These are phyloP conservation scores for Anethum foeniculum DNA, from an alignment of 140 eudicot species.

Conservation along the genomic window DNA sequence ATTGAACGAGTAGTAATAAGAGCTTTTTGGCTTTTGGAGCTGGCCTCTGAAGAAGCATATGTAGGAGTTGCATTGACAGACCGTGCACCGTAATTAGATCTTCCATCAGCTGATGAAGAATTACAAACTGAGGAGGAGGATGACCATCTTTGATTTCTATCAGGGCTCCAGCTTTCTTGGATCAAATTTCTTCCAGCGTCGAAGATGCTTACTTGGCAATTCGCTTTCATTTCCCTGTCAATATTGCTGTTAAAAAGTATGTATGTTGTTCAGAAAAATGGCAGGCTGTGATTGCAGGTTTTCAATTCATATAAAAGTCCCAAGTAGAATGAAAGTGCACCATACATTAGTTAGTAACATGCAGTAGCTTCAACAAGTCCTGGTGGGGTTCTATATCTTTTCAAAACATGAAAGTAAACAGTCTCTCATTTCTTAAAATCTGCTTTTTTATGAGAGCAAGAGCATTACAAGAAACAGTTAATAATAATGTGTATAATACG, in stretches of 20 bases:
- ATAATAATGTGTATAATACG: not conserved
- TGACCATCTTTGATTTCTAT: not conserved
- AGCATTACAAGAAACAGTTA: not conserved
- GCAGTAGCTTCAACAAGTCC: slow-evolving; percentile 1
- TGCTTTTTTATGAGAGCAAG: not conserved
- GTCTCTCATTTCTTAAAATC: not conserved
- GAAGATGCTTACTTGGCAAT: not conserved
- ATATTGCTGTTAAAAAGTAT: not conserved
- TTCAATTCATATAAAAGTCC: not conserved
- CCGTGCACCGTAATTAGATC: not conserved
- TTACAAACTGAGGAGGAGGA: slow-evolving; percentile 1
- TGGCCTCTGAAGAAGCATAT: not conserved
- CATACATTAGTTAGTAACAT: not conserved
- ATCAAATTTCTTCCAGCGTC: not conserved
- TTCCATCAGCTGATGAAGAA: not conserved
- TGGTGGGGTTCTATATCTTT: not conserved
- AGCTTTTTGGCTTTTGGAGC: not conserved
- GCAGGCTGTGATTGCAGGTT: not conserved
- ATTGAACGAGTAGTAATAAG: not conserved
- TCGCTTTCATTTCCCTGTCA: not conserved
- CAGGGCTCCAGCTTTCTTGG: not conserved
- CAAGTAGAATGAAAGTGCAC: not conserved
- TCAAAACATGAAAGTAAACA: slow-evolving; percentile 2
- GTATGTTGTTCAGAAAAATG: not conserved
- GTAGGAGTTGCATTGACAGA: not conserved